Evolutionary conservation across 371 early-diverging fungal species (phyloP), one percentile per base, ranked within the genome.

Genomic region (Dichotomocladium elegans): DNA sequence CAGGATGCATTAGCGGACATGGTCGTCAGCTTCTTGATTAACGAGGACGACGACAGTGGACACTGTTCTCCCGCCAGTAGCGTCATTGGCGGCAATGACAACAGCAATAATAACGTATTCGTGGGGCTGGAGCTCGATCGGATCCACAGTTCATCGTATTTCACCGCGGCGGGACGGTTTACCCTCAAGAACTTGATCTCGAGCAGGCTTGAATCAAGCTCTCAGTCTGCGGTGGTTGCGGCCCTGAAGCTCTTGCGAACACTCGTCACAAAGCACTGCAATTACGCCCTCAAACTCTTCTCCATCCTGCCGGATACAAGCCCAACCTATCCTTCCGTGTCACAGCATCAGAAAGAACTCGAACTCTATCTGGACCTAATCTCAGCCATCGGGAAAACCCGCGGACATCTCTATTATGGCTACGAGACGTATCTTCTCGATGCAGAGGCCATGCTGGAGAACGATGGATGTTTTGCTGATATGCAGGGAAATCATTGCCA

Each of bases 341-440:
- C 79, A 12, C 87, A 87, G 28, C 90, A 89, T 60, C 61, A 83
- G 9, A 77, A 74, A 15, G 83, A 87, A 46, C 72, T 89, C 25
- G 79, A 82, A 42, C 70, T 86, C 5, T 92, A 86, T 50, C 88
- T 86, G 49, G 83, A 82, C 0, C 75, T 91, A 4, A 79, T 89
- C 21, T 65, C 76, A 21, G 17, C 17, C 2, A 74, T 80, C 8
- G 79, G 82, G 21, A 81, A 85, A 47, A 74, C 81, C 6, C 47
- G 55, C 17, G 80, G 85, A 21, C 70, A 78, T 0, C 60, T 74
- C 21, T 77, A 86, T 40, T 65, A 68, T 27, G 91, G 91, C 2
- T 91, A 89, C 46, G 91, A 90, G 37, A 78, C 76, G 17, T 94
- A 94, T 55, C 67, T 94, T 22, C 76, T 77, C 17, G 94, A 92